Conservation (phyloP, 2,329 filamentous ascomycete genomes). For the Fragosphaeria purpurea region DNA sequence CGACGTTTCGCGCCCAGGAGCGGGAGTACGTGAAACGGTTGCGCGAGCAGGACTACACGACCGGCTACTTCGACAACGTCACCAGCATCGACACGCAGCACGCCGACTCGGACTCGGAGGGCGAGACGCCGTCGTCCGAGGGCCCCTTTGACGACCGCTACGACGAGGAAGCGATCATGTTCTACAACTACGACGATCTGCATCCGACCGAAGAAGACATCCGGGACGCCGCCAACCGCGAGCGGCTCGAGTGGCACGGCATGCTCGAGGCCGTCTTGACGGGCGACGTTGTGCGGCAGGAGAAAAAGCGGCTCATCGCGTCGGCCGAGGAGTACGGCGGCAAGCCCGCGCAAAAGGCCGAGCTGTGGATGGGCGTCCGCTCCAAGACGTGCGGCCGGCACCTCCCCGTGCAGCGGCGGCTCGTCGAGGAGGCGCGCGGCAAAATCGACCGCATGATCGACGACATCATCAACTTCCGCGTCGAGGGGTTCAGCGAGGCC, state of each 20-base stretch:
- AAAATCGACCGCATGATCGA: constrained; percentile 68
- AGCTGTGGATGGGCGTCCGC: constrained; percentile 81
- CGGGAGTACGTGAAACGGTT: constrained; percentile 90
- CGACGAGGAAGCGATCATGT: constrained; percentile 86
- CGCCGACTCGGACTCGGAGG: constrained; percentile 74
- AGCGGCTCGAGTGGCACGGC: constrained; percentile 92
- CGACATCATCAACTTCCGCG: constrained; percentile 83
- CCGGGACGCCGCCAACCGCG: constrained; percentile 75
- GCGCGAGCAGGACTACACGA: constrained; percentile 54
- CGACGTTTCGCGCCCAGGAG: constrained; percentile 65
- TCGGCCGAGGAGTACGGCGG: constrained; percentile 50
- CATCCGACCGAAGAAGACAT: constrained; percentile 85
- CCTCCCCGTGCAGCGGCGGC: constrained; percentile 70
- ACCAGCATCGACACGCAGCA: constrained; percentile 51
- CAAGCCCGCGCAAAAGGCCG: constrained; percentile 60
- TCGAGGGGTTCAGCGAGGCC: constrained; percentile 85
- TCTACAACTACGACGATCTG: constrained; percentile 81
- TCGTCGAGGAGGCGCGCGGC: constrained; percentile 75
- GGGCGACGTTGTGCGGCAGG: constrained; percentile 92
- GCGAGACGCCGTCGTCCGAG: constrained; percentile 80
- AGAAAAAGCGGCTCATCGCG: constrained; percentile 90
- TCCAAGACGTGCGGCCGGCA: constrained; percentile 77
- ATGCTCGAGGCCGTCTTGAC: constrained; percentile 95
- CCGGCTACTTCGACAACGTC: constrained; percentile 67
- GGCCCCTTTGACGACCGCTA: constrained; percentile 76